Base-by-base conservation (phyloP, 1,284 basidiomycete genomes). In the Abortiporus biennis region DNA sequence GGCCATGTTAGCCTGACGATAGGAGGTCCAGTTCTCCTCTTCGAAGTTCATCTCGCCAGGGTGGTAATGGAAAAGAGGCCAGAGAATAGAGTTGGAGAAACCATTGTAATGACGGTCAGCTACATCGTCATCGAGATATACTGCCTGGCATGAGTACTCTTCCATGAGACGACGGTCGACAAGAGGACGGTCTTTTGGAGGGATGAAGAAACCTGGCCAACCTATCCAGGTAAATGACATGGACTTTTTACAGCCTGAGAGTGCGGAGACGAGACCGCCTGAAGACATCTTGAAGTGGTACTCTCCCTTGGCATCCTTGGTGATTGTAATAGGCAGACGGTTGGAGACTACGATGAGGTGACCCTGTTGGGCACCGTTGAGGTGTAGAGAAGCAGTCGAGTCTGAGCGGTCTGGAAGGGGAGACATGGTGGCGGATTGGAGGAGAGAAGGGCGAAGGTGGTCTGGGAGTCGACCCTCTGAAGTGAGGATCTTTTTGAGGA, bases 31-130 rank as follows among this genome's bases (percentile, higher is more conserved):
- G 65, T 98, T 91, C 57, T 88, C 89, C 67, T 97, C 92, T 67
- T 98, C 95, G 61, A 99, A 99, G 68, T 93, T 96, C 93, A 99
- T 99, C 67, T 97, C 93, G 51, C 93, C 92, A 12, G 92, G 92
- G 63, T 97, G 94, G 66, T 98, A 99, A 65, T 99, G 95, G 76
- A 99, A 98, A 36, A 99, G 74, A 1, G 95, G 95, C 95, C 95
- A 99, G 30, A 99, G 80, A 66, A 99, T 99, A 38, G 92, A 96
- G 72, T 99, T 99, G 52, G 92, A 94, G 74, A 99, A 99, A 49
- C 90, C 91, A 57, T 98, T 99, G 74, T 99, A 99, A 65, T 98
- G 95, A 43, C 86, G 80, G 65, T 99, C 96, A 11, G 96, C 95
- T 48, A 99, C 76, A 54, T 98, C 95, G 60, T 98, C 95, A 45